A percentile compares a stretch with the other conserved stretches of the same genome.
Conservation (phyloP, 805 yeast genomes). For the Saccharomyces cerevisiae region DNA sequence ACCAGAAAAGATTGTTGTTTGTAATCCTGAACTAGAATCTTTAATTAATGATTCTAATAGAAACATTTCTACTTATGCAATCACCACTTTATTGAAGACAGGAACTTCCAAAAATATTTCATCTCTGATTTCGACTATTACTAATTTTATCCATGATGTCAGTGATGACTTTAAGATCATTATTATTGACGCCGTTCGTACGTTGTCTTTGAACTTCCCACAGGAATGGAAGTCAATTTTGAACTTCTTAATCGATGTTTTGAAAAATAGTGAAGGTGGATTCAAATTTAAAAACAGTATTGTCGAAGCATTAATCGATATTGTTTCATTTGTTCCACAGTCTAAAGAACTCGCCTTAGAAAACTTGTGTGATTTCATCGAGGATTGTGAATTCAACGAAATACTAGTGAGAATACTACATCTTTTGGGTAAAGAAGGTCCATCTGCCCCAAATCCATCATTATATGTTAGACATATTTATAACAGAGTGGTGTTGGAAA, state of each 20-base stretch:
- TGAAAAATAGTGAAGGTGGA: constrained; percentile 83
- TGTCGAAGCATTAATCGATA: constrained; percentile 86
- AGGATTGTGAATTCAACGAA: constrained; percentile 95
- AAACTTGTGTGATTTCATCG: constrained; percentile 91
- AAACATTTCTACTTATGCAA: constrained; percentile 92
- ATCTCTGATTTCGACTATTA: constrained; percentile 76
- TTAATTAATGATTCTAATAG: constrained; percentile 83
- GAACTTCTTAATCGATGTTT: constrained; percentile 68
- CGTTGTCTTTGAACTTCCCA: constrained; percentile 88
- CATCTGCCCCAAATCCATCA: constrained; percentile 75
- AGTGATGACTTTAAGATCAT: constrained; percentile 93
- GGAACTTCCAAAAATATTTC: constrained; percentile 88
- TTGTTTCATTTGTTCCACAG: constrained; percentile 77
- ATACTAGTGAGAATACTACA: constrained; percentile 88
- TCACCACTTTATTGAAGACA: constrained; percentile 89
- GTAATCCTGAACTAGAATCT: constrained; percentile 78
- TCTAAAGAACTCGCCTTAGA: constrained; percentile 78
- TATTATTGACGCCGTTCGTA: constrained; percentile 89
- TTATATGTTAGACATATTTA: constrained; percentile 91
- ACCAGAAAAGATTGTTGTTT: constrained; percentile 70
- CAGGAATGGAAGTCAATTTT: constrained; percentile 78
- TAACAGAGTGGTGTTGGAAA: constrained; percentile 92
- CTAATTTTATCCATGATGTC: constrained; percentile 84
- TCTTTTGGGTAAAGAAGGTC: constrained; percentile 90
- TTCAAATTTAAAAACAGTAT: constrained; percentile 76